phyloP scores from a whole-genome alignment of 2,329 filamentous ascomycete genomes.

The Botrytis squamosa region DNA sequence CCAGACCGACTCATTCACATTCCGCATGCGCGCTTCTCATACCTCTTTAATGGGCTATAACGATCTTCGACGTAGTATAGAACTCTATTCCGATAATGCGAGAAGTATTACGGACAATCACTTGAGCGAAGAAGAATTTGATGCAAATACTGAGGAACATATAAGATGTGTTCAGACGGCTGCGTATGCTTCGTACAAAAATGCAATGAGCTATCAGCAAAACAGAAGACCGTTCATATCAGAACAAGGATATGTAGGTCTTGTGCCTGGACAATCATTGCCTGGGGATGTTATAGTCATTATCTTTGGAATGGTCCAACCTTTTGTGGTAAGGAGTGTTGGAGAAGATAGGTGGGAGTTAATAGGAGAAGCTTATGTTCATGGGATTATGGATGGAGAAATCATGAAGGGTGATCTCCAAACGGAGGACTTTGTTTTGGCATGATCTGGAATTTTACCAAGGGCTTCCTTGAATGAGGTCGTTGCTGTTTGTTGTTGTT shows the following conservation, averaged over 20 bases:
- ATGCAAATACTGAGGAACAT: background rate
- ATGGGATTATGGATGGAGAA: slow-evolving; percentile 20
- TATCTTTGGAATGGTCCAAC: slow-evolving; percentile 20
- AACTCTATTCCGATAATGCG: slow-evolving; percentile 2
- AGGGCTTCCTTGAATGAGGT: background rate
- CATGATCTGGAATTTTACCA: background rate
- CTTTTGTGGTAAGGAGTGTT: slow-evolving; percentile 20
- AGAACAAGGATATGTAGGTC: slow-evolving; percentile 22
- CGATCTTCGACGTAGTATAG: slow-evolving; percentile 17
- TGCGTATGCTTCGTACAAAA: slow-evolving; percentile 14
- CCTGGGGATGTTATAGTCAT: slow-evolving; percentile 21
- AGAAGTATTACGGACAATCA: background rate
- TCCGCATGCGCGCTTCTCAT: background rate
- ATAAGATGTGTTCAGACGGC: background rate
- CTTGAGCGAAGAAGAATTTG: background rate
- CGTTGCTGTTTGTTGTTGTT: background rate
- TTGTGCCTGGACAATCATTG: slow-evolving; percentile 4
- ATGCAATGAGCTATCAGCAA: slow-evolving; percentile 15
- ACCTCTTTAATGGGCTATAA: slow-evolving; percentile 2
- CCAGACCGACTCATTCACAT: background rate
- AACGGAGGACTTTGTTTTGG: slow-evolving; percentile 4
- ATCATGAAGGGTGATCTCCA: background rate
- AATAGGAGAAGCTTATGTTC: slow-evolving; percentile 16
- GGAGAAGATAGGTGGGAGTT: background rate
- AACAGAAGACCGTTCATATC: slow-evolving; percentile 21